Evolutionary conservation across 768 basidiomycete species (phyloP), one percentile per base, ranked within the genome.

Genomic region (Strobilomyces confusus): DNA sequence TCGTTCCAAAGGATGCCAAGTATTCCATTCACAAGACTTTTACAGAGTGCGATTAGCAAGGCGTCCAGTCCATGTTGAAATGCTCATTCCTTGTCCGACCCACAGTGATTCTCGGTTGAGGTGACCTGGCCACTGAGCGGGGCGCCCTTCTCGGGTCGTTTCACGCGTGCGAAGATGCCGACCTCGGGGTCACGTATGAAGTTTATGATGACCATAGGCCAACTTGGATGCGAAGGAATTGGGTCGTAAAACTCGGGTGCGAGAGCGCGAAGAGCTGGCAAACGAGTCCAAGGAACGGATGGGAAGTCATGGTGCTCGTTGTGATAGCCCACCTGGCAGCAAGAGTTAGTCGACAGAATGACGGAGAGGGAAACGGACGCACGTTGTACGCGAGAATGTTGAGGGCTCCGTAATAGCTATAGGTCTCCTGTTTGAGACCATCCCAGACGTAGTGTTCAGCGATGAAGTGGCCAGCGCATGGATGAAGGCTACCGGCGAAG

Each of bases 241-340:
- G 75, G 80, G 59, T 92, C 89, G 72, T 99, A 99, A 67, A 88
- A 94, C 69, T 98, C 95, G 4, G 87, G 88, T 8, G 94, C 95
- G 26, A 97, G 78, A 2, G 79, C 78, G 29, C 86, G 84, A 20
- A 99, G 82, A 6, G 81, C 80, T 2, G 94, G 91, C 0, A 98
- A 79, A 22, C 89, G 84, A 17, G 95, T 98, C 97, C 97, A 99
- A 1, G 97, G 81, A 1, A 99, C 72, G 13, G 93, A 93, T 9
- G 97, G 95, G 72, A 99, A 98, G 72, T 99, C 97, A 72, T 99
- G 97, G 71, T 99, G 97, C 64, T 98, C 97, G 70, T 99, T 98
- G 69, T 99, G 97, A 67, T 98, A 98, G 36, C 97, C 97, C 60
- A 98, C 92, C 91, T 93, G 58, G 19, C 51, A 14, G 9, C 9